These are phyloP conservation scores for Mollisia scopiformis DNA, from an alignment of 2,329 filamentous ascomycete species.

Conservation along the genomic window DNA sequence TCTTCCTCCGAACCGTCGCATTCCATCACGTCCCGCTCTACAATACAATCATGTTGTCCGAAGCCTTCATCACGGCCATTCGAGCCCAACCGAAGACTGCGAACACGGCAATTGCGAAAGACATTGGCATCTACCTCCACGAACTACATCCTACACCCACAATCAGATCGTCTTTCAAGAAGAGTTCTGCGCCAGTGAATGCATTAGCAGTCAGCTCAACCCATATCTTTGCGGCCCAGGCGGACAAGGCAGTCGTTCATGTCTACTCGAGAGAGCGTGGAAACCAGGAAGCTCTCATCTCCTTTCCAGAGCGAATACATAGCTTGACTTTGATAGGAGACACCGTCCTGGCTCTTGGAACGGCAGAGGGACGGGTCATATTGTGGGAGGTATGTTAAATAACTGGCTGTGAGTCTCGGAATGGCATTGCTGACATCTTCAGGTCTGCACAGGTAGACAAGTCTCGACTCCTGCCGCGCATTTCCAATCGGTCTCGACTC, in stretches of 20 bases:
- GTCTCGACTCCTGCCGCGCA: slow-evolving; percentile 77
- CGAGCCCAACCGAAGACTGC: slow-evolving; percentile 60
- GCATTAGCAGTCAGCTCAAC: slow-evolving; percentile 78
- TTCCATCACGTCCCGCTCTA: background rate
- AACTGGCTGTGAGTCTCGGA: background rate
- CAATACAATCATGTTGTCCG: slow-evolving; percentile 53
- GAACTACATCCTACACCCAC: slow-evolving; percentile 76
- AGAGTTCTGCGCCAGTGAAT: slow-evolving; percentile 80
- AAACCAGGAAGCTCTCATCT: slow-evolving; percentile 85
- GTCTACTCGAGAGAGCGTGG: slow-evolving; percentile 85
- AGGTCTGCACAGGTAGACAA: slow-evolving; percentile 77
- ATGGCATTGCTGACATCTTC: slow-evolving; percentile 24
- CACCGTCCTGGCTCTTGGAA: slow-evolving; percentile 75
- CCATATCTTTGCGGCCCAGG: slow-evolving; percentile 90
- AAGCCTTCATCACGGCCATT: slow-evolving; percentile 62
- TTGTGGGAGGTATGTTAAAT: slow-evolving; percentile 81
- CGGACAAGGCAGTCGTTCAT: slow-evolving; percentile 89
- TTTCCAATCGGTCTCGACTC: slow-evolving; percentile 77
- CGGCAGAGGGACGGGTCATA: slow-evolving; percentile 81
- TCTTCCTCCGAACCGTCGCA: background rate
- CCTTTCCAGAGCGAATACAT: slow-evolving; percentile 85
- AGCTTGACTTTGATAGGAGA: slow-evolving; percentile 74
- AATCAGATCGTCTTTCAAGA: slow-evolving; percentile 85
- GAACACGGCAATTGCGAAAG: slow-evolving; percentile 69
- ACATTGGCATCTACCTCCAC: slow-evolving; percentile 86